Evolutionary conservation across 1,284 basidiomycete genomes (phyloP), one percentile per base, ranked within the genome.

Genomic region (Chiua sp.): DNA sequence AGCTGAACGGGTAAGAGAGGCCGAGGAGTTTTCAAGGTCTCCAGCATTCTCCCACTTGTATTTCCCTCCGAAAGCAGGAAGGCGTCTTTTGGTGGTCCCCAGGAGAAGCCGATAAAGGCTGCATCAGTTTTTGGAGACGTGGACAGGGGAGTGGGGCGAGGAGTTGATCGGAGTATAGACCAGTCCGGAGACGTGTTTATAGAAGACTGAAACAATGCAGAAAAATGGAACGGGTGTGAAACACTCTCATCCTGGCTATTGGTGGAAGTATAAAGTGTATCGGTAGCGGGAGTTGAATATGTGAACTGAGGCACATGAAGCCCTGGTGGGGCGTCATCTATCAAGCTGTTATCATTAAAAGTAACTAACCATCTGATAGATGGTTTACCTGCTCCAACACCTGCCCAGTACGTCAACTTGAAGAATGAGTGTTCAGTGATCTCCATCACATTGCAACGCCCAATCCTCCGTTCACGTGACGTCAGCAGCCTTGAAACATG

Each of bases 41-140:
- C 59, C 13, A 55, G 50, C 18, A 44, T 55, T 53, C 44, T 55
- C 46, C 42, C 46, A 51, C 16, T 56, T 12, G 52, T 51, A 18
- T 55, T 54, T 56, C 61, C 47, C 28, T 64, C 53, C 33, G 57
- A 52, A 26, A 47, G 60, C 51, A 77, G 73, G 71, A 92, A 92
- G 0, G 87, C 90, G 48, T 88, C 82, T 11, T 72, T 67, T 1
- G 79, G 62, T 0, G 92, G 92, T 4, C 92, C 92, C 92, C 92
- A 94, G 4, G 91, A 91, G 72, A 93, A 93, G 2, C 92, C 91
- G 56, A 92, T 88, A 67, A 92, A 92, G 13, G 85, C 78, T 16
- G 77, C 74, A 50, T 79, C 74, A 4, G 56, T 44, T 55, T 55
- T 51, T 1, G 63, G 61, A 51, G 69, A 64, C 39, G 55, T 58